Evolutionary conservation across 352 stramenopile genomes (phyloP).

Genomic region (Phytophthora pinifolia): DNA sequence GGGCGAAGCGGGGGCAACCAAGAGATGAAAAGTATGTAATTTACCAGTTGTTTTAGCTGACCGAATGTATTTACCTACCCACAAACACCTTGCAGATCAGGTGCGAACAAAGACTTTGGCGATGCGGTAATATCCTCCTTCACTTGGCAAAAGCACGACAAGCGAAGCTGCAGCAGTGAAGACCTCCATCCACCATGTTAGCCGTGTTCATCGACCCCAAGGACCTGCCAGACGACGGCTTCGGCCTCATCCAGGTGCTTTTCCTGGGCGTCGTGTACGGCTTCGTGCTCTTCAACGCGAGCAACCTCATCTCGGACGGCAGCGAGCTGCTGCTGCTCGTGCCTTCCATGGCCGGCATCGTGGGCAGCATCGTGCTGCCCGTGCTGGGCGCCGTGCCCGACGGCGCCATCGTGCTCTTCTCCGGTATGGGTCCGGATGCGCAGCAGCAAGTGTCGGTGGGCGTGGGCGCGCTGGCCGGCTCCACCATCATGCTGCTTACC

Average conservation of each 20-base stretch:
- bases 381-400: conserved; percentile 97
- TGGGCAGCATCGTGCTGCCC: conserved; percentile 96
- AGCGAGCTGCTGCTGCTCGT: conserved; percentile 97
- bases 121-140: too few relatives aligned
- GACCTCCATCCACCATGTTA: conserved; percentile 22
- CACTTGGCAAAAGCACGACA: conserved; percentile 41
- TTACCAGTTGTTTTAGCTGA: too few relatives aligned
- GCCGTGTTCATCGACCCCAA: conserved; percentile 88
- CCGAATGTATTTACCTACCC: too few relatives aligned
- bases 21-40: too few relatives aligned
- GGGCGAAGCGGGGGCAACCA: too few relatives aligned
- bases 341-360: conserved; percentile 93
- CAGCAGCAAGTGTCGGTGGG: conserved; percentile 96
- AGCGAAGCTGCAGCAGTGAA: conserved; percentile 1
- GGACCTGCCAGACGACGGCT: conserved; percentile 72
- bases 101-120: too few relatives aligned
- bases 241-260: conserved; percentile 88
- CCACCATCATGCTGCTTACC: conserved; percentile 99
- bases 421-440: conserved; percentile 91
- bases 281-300: conserved; percentile 96
- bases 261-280: conserved; percentile 96
- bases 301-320: conserved; percentile 98
- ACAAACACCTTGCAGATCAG: too few relatives aligned
- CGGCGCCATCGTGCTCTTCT: conserved; percentile 98
- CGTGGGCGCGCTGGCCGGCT: conserved; percentile 97